Evolutionary conservation across 2,329 filamentous ascomycete genomes (phyloP).

Genomic region (Cytospora schulzeri): DNA sequence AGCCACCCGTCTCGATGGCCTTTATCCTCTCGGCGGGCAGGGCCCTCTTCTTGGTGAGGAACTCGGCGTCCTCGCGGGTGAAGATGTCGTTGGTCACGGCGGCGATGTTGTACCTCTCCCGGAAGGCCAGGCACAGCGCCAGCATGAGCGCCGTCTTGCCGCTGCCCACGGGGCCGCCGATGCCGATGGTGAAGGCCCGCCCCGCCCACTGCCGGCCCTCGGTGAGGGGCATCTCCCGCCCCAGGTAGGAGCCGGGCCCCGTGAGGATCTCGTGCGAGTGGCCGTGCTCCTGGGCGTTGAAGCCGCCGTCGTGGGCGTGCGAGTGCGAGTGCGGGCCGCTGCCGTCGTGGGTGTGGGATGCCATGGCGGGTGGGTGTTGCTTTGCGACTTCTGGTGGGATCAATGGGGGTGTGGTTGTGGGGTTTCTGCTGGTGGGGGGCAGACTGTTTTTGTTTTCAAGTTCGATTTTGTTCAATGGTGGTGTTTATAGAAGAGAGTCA

Average conservation of each 20-base stretch:
- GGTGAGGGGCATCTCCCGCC: constrained; percentile 90
- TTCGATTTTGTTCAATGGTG: neutral
- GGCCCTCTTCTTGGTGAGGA: constrained; percentile 84
- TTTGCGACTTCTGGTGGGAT: neutral
- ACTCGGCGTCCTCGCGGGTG: constrained; percentile 96
- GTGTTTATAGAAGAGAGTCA: neutral
- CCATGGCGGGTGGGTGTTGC: constrained; percentile 5
- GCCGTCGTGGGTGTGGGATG: constrained; percentile 59
- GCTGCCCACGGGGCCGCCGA: constrained; percentile 96
- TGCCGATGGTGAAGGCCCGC: constrained; percentile 93
- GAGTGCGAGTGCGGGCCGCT: constrained; percentile 43
- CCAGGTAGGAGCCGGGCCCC: constrained; percentile 86
- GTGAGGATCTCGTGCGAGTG: constrained; percentile 95
- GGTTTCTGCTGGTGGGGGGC: too few relatives aligned
- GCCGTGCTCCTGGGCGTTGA: constrained; percentile 73
- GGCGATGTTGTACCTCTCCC: constrained; percentile 80
- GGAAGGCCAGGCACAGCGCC: constrained; percentile 82
- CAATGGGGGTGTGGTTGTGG: too few relatives aligned
- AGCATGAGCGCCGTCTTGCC: constrained; percentile 98
- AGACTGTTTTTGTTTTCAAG: neutral
- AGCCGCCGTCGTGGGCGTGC: constrained; percentile 51
- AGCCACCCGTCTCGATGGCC: constrained; percentile 96
- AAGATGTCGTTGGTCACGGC: constrained; percentile 99
- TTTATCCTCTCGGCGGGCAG: constrained; percentile 82
- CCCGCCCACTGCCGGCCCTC: constrained; percentile 87